Evolutionary conservation across 2,329 filamentous ascomycete genomes (phyloP), one percentile per base, ranked within the genome.

Genomic region (Mariannaea elegans): DNA sequence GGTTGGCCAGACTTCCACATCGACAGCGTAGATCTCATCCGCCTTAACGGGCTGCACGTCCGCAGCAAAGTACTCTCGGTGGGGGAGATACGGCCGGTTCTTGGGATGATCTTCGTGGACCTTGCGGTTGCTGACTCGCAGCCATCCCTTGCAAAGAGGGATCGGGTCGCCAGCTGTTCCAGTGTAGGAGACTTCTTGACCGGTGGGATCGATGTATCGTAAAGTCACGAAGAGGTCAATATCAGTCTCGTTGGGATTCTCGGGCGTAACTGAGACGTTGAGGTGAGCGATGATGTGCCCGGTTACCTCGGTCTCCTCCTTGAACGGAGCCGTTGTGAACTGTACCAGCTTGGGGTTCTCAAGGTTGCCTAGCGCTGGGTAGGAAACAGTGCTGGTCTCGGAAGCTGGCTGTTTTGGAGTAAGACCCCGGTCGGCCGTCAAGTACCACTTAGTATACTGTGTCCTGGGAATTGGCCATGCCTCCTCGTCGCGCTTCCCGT

Each of bases 391-490:
- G 32, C 65, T 59, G 16, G 69, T 62, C 14, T 62, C 67, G 3
- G 64, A 14, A 3, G 23, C 41, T 1, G 65, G 52, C 7, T 52
- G 56, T 4, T 59, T 41, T 55, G 54, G 57, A 3, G 47, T 64
- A 0, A 88, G 75, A 3, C 72, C 67, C 12, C 75, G 67, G 2
- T 82, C 76, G 0, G 83, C 77, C 0, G 82, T 84, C 13, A 91
- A 80, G 69, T 84, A 86, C 72, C 81, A 90, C 8, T 81, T 83
- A 0, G 82, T 87, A 69, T 90, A 92, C 56, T 83, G 71, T 0
- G 89, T 92, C 24, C 87, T 76, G 1, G 87, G 81, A 48, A 91
- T 86, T 0, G 89, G 90, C 89, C 89, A 92, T 48, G 86, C 85
- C 4, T 72, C 77, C 70, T 91, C 89, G 2, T 78, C 77, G 2